Conservation (phyloP, 2,329 filamentous ascomycete genomes). For the Aspergillus pseudoglaucus region DNA sequence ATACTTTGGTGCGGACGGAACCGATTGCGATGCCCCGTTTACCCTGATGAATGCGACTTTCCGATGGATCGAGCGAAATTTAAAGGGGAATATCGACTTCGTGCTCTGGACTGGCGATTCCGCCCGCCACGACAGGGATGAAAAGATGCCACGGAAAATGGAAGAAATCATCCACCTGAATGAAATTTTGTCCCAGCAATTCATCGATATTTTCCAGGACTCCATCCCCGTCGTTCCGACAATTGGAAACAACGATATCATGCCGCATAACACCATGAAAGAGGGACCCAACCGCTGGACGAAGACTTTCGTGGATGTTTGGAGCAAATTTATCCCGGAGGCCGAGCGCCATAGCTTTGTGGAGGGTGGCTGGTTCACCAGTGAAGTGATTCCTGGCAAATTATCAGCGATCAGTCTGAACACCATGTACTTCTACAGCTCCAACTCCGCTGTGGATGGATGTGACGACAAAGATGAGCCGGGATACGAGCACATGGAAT, state of each 20-base stretch:
- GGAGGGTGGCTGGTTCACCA: conserved; percentile 89
- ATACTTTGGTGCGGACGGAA: conserved; percentile 74
- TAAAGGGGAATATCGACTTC: conserved; percentile 77
- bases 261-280: conserved; percentile 90
- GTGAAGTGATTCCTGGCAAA: conserved; percentile 80
- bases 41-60: conserved; percentile 82
- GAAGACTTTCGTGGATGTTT: conserved; percentile 67
- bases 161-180: conserved; percentile 75
- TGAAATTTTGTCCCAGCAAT: conserved; percentile 65
- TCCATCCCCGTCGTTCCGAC: conserved; percentile 78
- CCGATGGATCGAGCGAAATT: conserved; percentile 72
- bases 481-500: conserved; percentile 92
- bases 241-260: conserved; percentile 94
- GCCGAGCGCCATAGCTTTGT: conserved; percentile 85
- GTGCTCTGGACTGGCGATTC: conserved; percentile 91
- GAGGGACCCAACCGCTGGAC: conserved; percentile 85
- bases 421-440: conserved; percentile 91
- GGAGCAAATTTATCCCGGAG: conserved; percentile 83
- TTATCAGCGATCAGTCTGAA: conserved; percentile 92
- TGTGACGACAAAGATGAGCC: conserved; percentile 73
- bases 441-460: conserved; percentile 88
- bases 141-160: conserved; percentile 66
- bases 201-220: conserved; percentile 64
- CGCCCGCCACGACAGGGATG: conserved; percentile 82
- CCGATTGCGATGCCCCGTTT: conserved; percentile 79